These are phyloP conservation scores for Coemansia sp. DNA, from an alignment of 192 early-diverging fungal species.

Conservation along the genomic window DNA sequence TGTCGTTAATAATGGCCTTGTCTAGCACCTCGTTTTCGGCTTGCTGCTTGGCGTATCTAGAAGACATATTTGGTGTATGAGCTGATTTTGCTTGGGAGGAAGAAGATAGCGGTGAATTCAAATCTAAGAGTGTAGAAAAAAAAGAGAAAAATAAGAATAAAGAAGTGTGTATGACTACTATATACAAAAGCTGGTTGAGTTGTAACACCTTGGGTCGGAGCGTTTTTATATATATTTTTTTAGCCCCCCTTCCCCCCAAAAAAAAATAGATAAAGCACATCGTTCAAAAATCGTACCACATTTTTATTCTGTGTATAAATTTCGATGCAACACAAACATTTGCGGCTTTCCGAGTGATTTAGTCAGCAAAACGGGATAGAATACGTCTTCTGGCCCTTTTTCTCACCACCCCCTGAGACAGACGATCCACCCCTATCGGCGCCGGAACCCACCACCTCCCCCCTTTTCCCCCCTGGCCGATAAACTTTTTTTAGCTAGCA, in stretches of 20 bases:
- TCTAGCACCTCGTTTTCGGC: conserved; percentile 34
- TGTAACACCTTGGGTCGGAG: too few species aligned
- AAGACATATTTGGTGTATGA: conserved; percentile 16
- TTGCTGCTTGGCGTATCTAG: conserved; percentile 18
- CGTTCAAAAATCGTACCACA: not conserved
- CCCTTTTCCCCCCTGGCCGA: not conserved
- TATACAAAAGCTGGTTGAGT: too few species aligned
- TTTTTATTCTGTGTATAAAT: not conserved
- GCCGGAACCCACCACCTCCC: not conserved
- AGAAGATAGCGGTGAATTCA: not conserved
- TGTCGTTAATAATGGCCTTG: conserved; percentile 35
- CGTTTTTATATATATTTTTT: conserved; percentile 1
- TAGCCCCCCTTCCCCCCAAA: too few species aligned
- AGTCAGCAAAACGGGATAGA: too few species aligned
- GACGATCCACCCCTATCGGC: not conserved
- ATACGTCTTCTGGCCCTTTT: not conserved
- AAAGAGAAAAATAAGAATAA: conserved; percentile 5
- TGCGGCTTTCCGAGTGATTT: too few species aligned
- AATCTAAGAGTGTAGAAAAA: not conserved
- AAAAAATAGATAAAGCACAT: not conserved
- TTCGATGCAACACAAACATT: too few species aligned
- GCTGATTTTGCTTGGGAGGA: not conserved
- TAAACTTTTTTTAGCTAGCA: too few species aligned
- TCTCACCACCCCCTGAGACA: not conserved
- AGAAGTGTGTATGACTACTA: not conserved